Evolutionary conservation across 805 yeast species (phyloP).

Genomic region (Kodamaea nitidulidarum): DNA sequence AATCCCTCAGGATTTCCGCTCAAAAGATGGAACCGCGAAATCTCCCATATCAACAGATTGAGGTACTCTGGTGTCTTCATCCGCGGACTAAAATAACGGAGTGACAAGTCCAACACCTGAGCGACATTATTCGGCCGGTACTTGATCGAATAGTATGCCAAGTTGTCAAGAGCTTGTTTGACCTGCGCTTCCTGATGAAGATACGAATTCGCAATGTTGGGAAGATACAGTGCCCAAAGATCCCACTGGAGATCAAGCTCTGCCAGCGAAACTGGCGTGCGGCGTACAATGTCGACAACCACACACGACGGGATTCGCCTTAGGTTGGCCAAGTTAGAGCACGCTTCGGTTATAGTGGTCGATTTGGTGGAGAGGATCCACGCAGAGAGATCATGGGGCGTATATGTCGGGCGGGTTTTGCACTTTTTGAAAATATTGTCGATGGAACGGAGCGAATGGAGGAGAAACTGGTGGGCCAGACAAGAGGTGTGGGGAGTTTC

Average conservation of each 20-base stretch:
- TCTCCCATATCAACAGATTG: conserved; percentile 25
- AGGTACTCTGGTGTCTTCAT: conserved; percentile 13
- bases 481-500: too few relatives aligned
- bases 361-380: conserved; percentile 36
- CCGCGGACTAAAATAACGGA: conserved; percentile 3
- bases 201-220: conserved; percentile 20
- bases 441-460: background rate
- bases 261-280: conserved; percentile 31
- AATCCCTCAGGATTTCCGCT: background rate
- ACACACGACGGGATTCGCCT: conserved; percentile 37
- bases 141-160: conserved; percentile 22
- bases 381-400: conserved; percentile 7
- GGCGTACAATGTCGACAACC: conserved; percentile 31
- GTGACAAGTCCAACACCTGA: background rate
- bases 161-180: conserved; percentile 21
- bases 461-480: too few relatives aligned
- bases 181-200: conserved; percentile 17
- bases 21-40: conserved; percentile 17
- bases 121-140: conserved; percentile 3
- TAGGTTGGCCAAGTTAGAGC: conserved; percentile 26
- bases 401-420: background rate
- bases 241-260: conserved; percentile 35
- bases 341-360: conserved; percentile 27
- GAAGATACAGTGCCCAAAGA: conserved; percentile 29
- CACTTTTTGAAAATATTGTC: background rate